Base-by-base conservation (phyloP, 2,329 filamentous ascomycete genomes). In the Diaporthe batatas region DNA sequence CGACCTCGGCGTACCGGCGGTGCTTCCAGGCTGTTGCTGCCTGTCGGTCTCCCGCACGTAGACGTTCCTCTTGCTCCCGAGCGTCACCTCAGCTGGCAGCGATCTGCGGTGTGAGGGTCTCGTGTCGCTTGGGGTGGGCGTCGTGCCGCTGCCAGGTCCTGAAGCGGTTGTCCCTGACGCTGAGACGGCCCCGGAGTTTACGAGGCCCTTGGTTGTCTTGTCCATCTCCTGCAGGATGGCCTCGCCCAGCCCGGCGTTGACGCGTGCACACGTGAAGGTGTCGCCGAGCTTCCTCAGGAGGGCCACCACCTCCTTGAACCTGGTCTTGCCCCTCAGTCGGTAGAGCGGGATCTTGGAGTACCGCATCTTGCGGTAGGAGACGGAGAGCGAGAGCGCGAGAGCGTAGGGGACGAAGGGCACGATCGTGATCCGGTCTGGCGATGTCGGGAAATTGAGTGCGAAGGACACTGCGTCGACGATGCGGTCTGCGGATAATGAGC, bases 291-390 rank as follows among this genome's bases (percentile, higher is more conserved):
- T 82, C 29, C 86, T 83, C 6, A 92, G 80, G 44, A 89, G 82
- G 2, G 85, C 82, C 14, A 88, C 89, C 53, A 89, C 88, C 57
- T 84, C 84, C 67, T 85, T 84, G 76, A 92, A 91, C 0, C 87
- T 83, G 18, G 82, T 83, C 75, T 88, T 86, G 6, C 88, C 86
- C n/a, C 90, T 82, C 0, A 84, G 83, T 5, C 89, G 86, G 73
- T 90, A 91, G 84, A 90, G 88, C 1, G 89, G 86, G 0, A 91
- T 81, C 16, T 86, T 86, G 72, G 88, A 90, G 75, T 91, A 88
- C 1, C 90, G 85, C 89, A 91, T 90, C 77, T 91, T 91, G 57
- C 89, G 86, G 75, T 91, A 92, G 16, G 88, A 87, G 1, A 91
- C 88, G 59, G 88, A 90, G 1, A 92, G 83, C 0, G 90, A 87